Base-by-base conservation (phyloP, 2,329 filamentous ascomycete genomes). In the Penicillium sp. region DNA sequence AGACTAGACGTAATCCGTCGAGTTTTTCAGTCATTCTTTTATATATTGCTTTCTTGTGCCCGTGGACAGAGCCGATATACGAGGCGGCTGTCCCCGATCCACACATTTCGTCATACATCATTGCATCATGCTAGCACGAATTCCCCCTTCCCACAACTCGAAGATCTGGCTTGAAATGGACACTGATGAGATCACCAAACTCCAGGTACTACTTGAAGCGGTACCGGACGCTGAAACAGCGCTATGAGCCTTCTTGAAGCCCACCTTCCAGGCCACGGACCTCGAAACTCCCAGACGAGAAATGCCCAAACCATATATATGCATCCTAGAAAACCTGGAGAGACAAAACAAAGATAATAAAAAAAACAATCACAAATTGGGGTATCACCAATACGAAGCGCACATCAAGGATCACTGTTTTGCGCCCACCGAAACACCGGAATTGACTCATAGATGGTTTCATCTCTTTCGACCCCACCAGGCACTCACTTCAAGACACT, bases 181-280 rank as follows among this genome's bases (percentile, higher is more conserved):
- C 58, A 50, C 59, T 65, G 53, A 68, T 58, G 55, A 47, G 46
- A 53, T 42, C 38, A 43, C 41, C 31, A 57, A 56, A 46, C 54
- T 50, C 54, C 68, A 95, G 89, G 67, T 95, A 95, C 72, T 95
- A 93, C 74, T 77, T 96, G 63, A 95, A 95, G 76, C 82, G 88
- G 67, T 96, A 96, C 74, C 85, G 92, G 60, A 83, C 88, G 24
- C 74, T 96, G 63, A 84, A 86, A 64, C 86, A 93, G 73, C 80
- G 89, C 66, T 96, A 96, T 73, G 80, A 83, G 56, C 69, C 56
- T 53, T 58, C 58, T 50, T 70, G 62, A 67, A 61, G 44, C 49
- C 47, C 41, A 44, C 43, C 24, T 42, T 50, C 15, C 15, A 18
- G 15, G 35, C 39, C 42, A 40, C 31, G 43, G 47, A 49, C 41